These are phyloP conservation scores for Raffaelea deltoideospora DNA, from an alignment of 2,329 filamentous ascomycete genomes.

Conservation along the genomic window DNA sequence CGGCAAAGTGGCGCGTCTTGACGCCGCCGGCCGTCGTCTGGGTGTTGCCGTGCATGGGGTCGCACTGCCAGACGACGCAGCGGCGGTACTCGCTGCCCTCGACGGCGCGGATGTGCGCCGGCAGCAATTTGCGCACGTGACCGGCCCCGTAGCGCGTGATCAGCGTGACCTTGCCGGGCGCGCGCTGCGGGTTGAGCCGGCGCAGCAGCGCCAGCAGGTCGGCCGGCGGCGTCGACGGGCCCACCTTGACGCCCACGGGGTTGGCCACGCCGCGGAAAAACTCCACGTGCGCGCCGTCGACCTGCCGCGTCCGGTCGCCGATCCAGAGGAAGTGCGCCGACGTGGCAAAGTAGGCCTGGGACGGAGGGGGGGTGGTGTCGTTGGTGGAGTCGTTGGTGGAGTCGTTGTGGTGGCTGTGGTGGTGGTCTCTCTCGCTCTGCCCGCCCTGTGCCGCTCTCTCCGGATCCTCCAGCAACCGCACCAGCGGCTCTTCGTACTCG, in stretches of 20 bases:
- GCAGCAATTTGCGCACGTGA: conserved; percentile 62
- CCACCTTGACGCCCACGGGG: conserved; percentile 92
- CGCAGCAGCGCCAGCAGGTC: conserved; percentile 72
- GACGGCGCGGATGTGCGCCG: conserved; percentile 76
- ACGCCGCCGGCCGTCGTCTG: conserved; percentile 56
- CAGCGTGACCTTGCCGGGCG: conserved; percentile 85
- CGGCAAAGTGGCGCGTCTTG: conserved; percentile 83
- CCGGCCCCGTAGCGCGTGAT: conserved; percentile 87
- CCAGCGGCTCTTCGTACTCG: conserved; percentile 85
- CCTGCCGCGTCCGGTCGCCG: conserved; percentile 85
- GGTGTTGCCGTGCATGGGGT: conserved; percentile 92
- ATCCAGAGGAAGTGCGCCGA: conserved; percentile 98
- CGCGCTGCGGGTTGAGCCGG: conserved; percentile 66
- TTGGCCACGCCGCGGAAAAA: conserved; percentile 96
- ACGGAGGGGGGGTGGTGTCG: no score
- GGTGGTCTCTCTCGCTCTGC: no score
- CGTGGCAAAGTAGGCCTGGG: conserved; percentile 89
- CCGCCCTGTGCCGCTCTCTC: no score
- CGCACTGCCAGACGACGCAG: conserved; percentile 85
- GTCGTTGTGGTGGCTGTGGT: no score
- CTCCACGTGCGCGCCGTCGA: conserved; percentile 87
- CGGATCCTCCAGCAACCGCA: conserved; percentile 59
- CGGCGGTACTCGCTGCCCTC: conserved; percentile 55
- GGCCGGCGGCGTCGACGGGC: conserved; percentile 61
- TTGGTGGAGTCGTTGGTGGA: no score